A percentile compares a stretch with the other conserved stretches of the same genome.
Conservation (phyloP, 2,329 filamentous ascomycete genomes). For the Coniella lustricola region DNA sequence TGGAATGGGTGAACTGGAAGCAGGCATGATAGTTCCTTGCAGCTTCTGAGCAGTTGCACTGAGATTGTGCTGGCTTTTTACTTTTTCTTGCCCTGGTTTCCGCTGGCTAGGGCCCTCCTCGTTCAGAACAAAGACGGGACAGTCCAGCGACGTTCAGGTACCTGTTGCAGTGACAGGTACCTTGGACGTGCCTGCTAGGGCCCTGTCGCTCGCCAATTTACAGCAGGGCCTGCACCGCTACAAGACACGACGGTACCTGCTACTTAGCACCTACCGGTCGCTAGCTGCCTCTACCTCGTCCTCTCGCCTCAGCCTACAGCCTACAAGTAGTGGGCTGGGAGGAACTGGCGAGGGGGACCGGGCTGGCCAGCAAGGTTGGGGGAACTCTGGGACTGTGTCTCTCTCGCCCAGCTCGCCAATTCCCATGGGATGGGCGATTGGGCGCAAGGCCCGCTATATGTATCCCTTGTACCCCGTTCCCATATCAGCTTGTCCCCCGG, state of each 20-base stretch:
- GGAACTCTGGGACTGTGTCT: slow-evolving; percentile 1
- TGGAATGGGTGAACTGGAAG: no score
- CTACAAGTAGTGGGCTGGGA: no score
- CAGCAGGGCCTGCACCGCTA: neutral
- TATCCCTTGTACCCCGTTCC: slow-evolving; percentile 18
- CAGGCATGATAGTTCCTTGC: no score
- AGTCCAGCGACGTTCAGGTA: neutral
- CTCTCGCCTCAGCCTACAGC: no score
- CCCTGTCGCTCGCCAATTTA: neutral
- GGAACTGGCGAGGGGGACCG: no score
- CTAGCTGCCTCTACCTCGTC: slow-evolving; percentile 12
- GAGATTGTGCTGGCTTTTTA: no score
- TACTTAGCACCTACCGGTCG: slow-evolving; percentile 14
- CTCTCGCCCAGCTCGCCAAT: slow-evolving; percentile 5
- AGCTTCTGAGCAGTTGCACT: no score
- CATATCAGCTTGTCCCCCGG: slow-evolving; percentile 12
- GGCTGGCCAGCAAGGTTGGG: slow-evolving; percentile 2
- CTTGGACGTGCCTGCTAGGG: neutral
- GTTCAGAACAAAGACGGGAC: neutral
- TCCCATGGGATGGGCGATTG: no score
- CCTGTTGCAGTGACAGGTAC: neutral
- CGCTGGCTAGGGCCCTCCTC: no score
- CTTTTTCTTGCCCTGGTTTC: neutral
- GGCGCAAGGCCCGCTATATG: slow-evolving; percentile 18
- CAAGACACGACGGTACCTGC: neutral